Base-by-base conservation (phyloP, 78 protist species). In the Dictyostelium intermedium region DNA sequence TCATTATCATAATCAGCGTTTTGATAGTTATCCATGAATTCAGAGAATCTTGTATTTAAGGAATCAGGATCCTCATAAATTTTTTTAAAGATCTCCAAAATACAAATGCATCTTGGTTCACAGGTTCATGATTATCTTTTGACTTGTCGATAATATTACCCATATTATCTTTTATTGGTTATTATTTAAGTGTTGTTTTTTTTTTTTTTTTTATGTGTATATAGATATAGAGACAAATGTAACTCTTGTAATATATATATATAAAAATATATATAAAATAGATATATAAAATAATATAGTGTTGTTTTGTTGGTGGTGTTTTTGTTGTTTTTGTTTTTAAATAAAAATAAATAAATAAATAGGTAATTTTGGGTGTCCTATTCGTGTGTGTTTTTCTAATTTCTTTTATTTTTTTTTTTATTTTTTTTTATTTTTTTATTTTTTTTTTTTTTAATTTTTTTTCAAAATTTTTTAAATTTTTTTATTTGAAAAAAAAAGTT, bases 41-140 rank as follows among this genome's bases (percentile, higher is more conserved):
- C 63, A 7, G 72, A 45, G 82, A 89, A 89, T 30, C 60, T 9
- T 20, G 73, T 47, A 16, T 37, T 32, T 61, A 89, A 47, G 1
- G 27, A 27, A 2, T 89, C 87, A 5, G 94, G 77, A 69, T 80
- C 61, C 16, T 69, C 94, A 80, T 81, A 89, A 25, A 50, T 89
- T 30, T 80, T 73, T 80, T 80, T 69, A 89, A 80, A 10, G 25
- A 30, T 66, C 56, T 41, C 87, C 87, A 89, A 89, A 89, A 89
- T 89, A 89, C 82, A 89, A 81, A 89, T 45, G 94, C 94, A 89
- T 89, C 94, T 56, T 56, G 74, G 20, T 82, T 82, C 5, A 50
- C 25, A 18, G 86, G 86, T 82, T 82, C 86, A 34, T 56, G 76
- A 7, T 18, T 20, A 60, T 34, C 86, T 35, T 79, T 79, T 14